Evolutionary conservation across 495 filamentous ascomycete genomes (phyloP), one percentile per base, ranked within the genome.

Genomic region (Terfezia claveryi): DNA sequence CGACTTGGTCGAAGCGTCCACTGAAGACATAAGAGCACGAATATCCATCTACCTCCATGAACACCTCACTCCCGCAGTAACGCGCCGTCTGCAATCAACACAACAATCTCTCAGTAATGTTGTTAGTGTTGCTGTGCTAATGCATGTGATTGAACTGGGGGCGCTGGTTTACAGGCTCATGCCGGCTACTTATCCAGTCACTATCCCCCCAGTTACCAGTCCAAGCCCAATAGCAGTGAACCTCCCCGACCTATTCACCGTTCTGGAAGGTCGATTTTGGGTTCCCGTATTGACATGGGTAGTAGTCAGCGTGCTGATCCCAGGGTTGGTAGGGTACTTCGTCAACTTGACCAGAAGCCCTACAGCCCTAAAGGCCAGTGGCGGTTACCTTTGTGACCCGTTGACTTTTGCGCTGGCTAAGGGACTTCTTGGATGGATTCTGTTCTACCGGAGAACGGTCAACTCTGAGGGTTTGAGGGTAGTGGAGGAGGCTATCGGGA

Each of bases 251-350:
- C 67, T 93, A 52, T 93, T 92, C 62, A 68, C 79, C 1, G 68
- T 95, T n/a, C 65, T 94, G 9, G 85, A 81, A 3, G 64, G 73
- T 32, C 71, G 71, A 0, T 95, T 94, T 72, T 98, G 91, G 91
- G 76, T 73, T 0, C 82, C 87, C 0, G 77, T 84, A 36, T 70
- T 78, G 10, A 72, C 91, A 23, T 98, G 92, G 89, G 59, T 76
- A 2, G 63, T 81, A 32, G 89, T 85, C 3, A 80, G 75, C 61
- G 58, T 87, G 14, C 32, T 82, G 12, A 52, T 89, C 57, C 91
- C 91, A 12, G 50, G 11, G 6, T 7, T 51, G 11, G 50, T 12
- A 6, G 50, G 50, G 50, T 51, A 51, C 11, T 51, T 51, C 50
- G n/a, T 51, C 23, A 51, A 51, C 50, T 32, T 51, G n/a, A 51